A percentile compares a stretch with the other conserved stretches of the same genome.
Evolutionary conservation across 1,284 basidiomycete species (phyloP).

Genomic region (Apiotrichum montevideense): DNA sequence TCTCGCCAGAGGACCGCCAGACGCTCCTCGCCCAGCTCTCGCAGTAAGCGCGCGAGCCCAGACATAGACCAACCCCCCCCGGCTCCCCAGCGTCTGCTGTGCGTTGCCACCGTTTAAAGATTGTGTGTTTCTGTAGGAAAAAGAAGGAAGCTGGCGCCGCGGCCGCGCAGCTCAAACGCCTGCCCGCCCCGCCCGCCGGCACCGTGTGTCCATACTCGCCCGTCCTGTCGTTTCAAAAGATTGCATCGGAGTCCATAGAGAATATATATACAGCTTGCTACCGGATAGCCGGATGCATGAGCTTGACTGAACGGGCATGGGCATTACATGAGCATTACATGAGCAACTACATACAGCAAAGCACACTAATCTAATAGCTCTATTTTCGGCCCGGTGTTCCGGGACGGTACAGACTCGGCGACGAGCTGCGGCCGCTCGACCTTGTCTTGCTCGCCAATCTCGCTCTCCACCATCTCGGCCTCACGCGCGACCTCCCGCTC

Average conservation of each 20-base stretch:
- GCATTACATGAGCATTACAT: no score
- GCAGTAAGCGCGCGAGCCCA: neutral
- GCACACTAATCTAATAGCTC: slow-evolving; percentile 5
- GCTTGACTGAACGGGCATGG: neutral
- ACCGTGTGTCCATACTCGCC: no score
- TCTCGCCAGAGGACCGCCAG: slow-evolving; percentile 65
- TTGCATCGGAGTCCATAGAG: slow-evolving; percentile 4
- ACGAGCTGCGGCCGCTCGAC: neutral
- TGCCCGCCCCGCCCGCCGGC: no score
- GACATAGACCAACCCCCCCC: no score
- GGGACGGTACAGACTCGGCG: no score
- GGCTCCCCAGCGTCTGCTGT: no score
- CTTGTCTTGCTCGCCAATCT: neutral
- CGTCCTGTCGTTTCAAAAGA: neutral
- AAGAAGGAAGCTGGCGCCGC: neutral
- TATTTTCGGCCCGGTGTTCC: neutral
- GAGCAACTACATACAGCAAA: no score
- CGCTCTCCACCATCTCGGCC: slow-evolving; percentile 16
- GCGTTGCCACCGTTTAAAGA: neutral
- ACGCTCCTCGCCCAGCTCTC: slow-evolving; percentile 51
- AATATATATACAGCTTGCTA: slow-evolving; percentile 4
- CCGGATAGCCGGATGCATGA: neutral
- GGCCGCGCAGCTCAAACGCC: no score
- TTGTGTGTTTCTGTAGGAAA: slow-evolving; percentile 1
- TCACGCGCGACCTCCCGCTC: slow-evolving; percentile 26